Base-by-base conservation (phyloP, 2,329 filamentous ascomycete species). In the Cercospora sp. region DNA sequence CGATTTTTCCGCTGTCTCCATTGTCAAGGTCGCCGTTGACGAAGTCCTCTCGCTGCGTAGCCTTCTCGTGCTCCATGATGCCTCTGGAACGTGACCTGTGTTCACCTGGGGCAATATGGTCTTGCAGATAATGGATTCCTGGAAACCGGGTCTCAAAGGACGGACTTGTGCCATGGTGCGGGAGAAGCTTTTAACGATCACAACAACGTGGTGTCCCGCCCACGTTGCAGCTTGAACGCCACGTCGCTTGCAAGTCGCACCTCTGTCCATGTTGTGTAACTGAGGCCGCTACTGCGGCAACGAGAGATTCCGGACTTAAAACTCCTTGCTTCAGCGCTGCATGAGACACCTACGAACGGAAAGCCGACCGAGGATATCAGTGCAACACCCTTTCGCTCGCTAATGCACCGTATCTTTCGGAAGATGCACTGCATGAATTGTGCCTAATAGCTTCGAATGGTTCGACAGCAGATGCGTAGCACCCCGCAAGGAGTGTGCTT, bases 261-360 rank as follows among this genome's bases (percentile, higher is more conserved):
- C 31, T 58, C 31, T 60, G 31, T 60, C 12, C 58, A 42, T 62
- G 60, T 62, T 18, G 60, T 62, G 60, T 18, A 48, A 62, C 42
- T 20, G 40, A 48, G 40, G 16, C 31, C 33, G 58, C 58, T 60
- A 45, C 36, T 62, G 36, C 60, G 36, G 60, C 60, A 48, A 62
- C 42, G 60, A 33, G n/a, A 18, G 33, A 63, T 63, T 63, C 48
- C 31, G 45, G 18, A 58, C 48, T 30, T 10, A 13, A 26, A 9
- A 55, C 30, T 16, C 61, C 61, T 63, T 63, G 61, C 61, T 33
- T 55, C 55, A 12, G 16, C 10, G 16, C 55, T 58, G 55, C 55
- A 28, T 57, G 26, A n/a, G 26, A 12, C 16, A 10, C 28, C 45
- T 48, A 48, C n/a, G 45, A 20, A 48, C 45, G 9, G 42, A 48